Conservation (phyloP, 2,329 filamentous ascomycete genomes). For the Aspergillus awamori region DNA sequence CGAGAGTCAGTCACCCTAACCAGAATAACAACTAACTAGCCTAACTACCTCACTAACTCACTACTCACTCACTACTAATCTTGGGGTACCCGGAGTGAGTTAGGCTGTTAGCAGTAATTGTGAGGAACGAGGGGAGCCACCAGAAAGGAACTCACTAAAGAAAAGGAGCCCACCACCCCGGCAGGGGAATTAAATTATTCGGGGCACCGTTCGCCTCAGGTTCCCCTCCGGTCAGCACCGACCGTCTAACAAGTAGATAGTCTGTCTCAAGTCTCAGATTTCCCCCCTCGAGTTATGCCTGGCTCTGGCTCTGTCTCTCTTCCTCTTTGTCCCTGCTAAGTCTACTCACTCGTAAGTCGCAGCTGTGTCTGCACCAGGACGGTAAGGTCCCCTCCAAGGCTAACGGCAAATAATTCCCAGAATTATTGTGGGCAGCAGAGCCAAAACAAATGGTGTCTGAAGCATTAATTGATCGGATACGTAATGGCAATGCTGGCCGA, state of each 20-base stretch:
- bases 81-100: too few species aligned
- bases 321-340: too few species aligned
- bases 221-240: background rate
- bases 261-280: background rate
- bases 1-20: slow-evolving; percentile 9
- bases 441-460: slow-evolving; percentile 4
- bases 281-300: too few species aligned
- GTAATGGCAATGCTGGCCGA: slow-evolving; percentile 14
- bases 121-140: slow-evolving; percentile 2
- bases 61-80: too few species aligned
- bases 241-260: background rate
- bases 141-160: background rate
- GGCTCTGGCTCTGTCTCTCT: too few species aligned
- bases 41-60: too few species aligned
- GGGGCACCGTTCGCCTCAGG: slow-evolving; percentile 4
- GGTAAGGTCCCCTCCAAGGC: background rate
- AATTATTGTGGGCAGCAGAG: slow-evolving; percentile 7
- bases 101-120: background rate
- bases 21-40: too few species aligned
- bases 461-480: slow-evolving; percentile 23
- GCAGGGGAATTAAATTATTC: background rate
- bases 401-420: slow-evolving; percentile 4
- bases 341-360: background rate
- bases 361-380: background rate
- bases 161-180: background rate